These are phyloP conservation scores for Sanghuangporus baumii DNA, from an alignment of 1,284 basidiomycete genomes.

Conservation along the genomic window DNA sequence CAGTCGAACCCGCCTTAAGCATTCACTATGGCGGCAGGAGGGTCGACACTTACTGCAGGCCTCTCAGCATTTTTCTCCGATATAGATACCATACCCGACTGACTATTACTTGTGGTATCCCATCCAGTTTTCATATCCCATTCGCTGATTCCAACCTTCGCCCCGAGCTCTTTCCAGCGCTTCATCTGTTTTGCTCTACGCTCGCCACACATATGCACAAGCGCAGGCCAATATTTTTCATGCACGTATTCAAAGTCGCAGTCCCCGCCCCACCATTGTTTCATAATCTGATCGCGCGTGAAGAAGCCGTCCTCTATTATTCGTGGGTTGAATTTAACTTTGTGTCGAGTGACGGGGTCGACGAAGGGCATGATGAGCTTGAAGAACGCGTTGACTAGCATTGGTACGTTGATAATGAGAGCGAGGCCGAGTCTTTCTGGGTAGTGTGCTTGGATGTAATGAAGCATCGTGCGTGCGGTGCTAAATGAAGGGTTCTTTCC, in stretches of 20 bases:
- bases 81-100: neutral
- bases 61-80: neutral
- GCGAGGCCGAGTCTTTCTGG: constrained; percentile 89
- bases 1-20: no score
- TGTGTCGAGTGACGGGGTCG: constrained; percentile 70
- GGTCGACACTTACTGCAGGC: neutral
- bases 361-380: constrained; percentile 78
- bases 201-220: constrained; percentile 51
- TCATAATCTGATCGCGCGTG: constrained; percentile 49
- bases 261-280: constrained; percentile 56
- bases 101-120: neutral
- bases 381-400: constrained; percentile 76
- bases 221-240: constrained; percentile 66
- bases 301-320: constrained; percentile 47
- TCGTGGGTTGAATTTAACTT: constrained; percentile 65
- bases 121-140: constrained; percentile 54
- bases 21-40: neutral
- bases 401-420: constrained; percentile 81
- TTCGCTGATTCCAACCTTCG: constrained; percentile 60
- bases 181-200: constrained; percentile 45
- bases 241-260: constrained; percentile 65
- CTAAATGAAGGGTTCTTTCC: constrained; percentile 69
- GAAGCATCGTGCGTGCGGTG: constrained; percentile 56
- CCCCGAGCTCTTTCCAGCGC: constrained; percentile 62
- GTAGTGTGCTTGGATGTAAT: constrained; percentile 85